A percentile compares a stretch with the other conserved stretches of the same genome.
These are phyloP conservation scores for Stipa capillata DNA, from an alignment of 176 grass and related monocot genomes.

Conservation along the genomic window DNA sequence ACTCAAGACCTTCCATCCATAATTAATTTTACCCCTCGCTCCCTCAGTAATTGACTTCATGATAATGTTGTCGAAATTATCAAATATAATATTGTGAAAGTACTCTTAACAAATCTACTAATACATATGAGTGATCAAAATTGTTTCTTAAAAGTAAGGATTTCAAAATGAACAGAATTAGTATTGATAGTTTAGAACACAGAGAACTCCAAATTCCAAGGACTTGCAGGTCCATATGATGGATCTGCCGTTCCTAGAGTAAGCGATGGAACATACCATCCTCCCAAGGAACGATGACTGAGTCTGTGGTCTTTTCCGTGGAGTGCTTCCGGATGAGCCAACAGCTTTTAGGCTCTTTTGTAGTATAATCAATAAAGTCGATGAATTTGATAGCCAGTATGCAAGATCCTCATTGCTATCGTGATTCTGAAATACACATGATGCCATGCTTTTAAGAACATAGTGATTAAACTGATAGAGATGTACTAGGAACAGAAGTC, in stretches of 20 bases:
- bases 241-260: background rate
- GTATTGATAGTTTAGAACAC: background rate
- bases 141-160: background rate
- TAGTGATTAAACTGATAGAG: background rate
- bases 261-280: constrained; percentile 39
- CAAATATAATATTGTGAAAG: background rate
- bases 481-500: background rate
- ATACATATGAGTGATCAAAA: background rate
- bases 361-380: constrained; percentile 78
- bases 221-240: background rate
- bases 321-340: constrained; percentile 32
- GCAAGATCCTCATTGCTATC: constrained; percentile 81
- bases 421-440: constrained; percentile 43
- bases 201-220: constrained; percentile 5
- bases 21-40: background rate
- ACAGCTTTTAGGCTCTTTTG: constrained; percentile 82
- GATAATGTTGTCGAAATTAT: background rate
- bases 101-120: background rate
- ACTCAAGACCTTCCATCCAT: background rate
- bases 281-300: constrained; percentile 71
- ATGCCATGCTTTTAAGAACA: background rate
- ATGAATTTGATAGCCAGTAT: constrained; percentile 91
- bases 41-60: background rate
- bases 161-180: background rate
- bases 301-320: constrained; percentile 43